Conservation (phyloP, 352 stramenopile genomes). For the Phytophthora meadii region DNA sequence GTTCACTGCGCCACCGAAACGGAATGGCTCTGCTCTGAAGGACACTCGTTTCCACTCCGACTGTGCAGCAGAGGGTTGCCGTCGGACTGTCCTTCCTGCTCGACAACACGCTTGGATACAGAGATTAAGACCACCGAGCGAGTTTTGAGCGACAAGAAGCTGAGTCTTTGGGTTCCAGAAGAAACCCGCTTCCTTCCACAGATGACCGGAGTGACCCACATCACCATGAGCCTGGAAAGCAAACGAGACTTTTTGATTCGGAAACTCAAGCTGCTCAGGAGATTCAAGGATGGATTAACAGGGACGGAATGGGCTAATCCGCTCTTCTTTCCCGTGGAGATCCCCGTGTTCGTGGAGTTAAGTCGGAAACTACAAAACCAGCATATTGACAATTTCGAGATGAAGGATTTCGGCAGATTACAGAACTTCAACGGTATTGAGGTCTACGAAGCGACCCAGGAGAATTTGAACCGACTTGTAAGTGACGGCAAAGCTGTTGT, state of each 20-base stretch:
- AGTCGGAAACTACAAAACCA: slow-evolving; percentile 25
- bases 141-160: slow-evolving; percentile 23
- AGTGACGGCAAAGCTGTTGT: slow-evolving; percentile 10
- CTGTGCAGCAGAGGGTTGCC: slow-evolving; percentile 64
- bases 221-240: slow-evolving; percentile 33
- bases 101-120: slow-evolving; percentile 31
- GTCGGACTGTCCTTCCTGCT: slow-evolving; percentile 60
- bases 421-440: slow-evolving; percentile 43
- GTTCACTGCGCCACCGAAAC: slow-evolving; percentile 50
- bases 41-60: slow-evolving; percentile 47
- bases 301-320: slow-evolving; percentile 37
- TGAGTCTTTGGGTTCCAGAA: slow-evolving; percentile 16
- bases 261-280: slow-evolving; percentile 55
- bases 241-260: slow-evolving; percentile 49
- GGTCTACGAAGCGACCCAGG: slow-evolving; percentile 48
- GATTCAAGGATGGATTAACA: slow-evolving; percentile 45
- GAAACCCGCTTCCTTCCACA: slow-evolving; percentile 18
- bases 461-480: slow-evolving; percentile 36
- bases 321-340: slow-evolving; percentile 48
- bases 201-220: slow-evolving; percentile 18
- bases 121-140: slow-evolving; percentile 36
- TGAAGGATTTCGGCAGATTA: slow-evolving; percentile 47
- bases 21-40: slow-evolving; percentile 47
- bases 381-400: slow-evolving; percentile 30
- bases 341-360: slow-evolving; percentile 39